These are phyloP conservation scores for Coix lacrymajobi DNA, from an alignment of 176 grass and related monocot species.

Conservation along the genomic window DNA sequence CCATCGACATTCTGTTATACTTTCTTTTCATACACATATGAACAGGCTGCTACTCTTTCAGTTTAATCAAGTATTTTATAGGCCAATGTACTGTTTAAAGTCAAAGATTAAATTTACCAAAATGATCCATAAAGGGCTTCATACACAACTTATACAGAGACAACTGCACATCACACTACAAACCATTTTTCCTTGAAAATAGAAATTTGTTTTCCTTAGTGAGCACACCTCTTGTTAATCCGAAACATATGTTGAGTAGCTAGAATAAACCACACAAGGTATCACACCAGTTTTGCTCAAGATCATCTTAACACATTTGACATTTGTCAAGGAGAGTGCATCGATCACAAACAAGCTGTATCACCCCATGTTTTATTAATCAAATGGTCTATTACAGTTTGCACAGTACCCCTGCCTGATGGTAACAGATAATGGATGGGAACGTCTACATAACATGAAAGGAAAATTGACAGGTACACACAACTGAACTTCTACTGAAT, in stretches of 20 bases:
- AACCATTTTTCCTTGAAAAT: not conserved
- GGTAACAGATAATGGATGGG: not conserved
- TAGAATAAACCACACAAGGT: not conserved
- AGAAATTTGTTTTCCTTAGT: not conserved
- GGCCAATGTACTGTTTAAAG: not conserved
- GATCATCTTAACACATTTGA: not conserved
- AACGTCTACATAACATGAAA: not conserved
- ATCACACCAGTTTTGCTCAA: not conserved
- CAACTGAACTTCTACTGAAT: not conserved
- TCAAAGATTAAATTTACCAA: not conserved
- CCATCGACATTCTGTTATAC: conserved; percentile 80
- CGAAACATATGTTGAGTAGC: not conserved
- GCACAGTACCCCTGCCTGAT: not conserved
- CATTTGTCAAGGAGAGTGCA: not conserved
- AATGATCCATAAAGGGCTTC: not conserved
- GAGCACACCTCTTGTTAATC: not conserved
- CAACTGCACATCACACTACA: not conserved
- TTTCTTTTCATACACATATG: not conserved
- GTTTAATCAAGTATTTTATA: not conserved
- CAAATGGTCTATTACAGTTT: not conserved
- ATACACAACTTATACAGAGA: not conserved
- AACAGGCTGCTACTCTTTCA: not conserved
- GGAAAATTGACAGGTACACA: not conserved
- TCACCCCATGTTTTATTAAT: not conserved
- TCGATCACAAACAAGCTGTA: not conserved